Base-by-base conservation (phyloP, 768 basidiomycete genomes). In the Rossbeevera mucosa region DNA sequence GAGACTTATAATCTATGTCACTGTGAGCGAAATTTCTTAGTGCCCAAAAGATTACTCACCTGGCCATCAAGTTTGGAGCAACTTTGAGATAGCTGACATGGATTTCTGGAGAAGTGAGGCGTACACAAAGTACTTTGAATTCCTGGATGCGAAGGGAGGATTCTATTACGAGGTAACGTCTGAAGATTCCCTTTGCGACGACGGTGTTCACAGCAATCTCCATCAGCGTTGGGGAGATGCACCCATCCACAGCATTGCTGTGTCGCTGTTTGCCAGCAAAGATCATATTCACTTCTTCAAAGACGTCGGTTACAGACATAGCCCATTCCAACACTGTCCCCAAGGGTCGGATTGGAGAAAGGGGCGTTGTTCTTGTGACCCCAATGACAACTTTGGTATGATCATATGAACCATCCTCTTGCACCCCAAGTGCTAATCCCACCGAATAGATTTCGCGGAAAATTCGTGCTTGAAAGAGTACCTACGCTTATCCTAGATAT, bases 241-340 rank as follows among this genome's bases (percentile, higher is more conserved):
- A n/a, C 83, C 83, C 9, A 82, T 93, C 7, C 91, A 93, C 64
- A 89, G 86, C 49, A 93, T 97, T 52, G 95, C 89, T 30, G 94
- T 88, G 1, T 86, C 94, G 0, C 74, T 98, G 8, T 90, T 97
- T 58, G 87, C 91, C 0, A 79, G 78, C 66, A 94, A 90, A 65
- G 87, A 91, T 16, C 88, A 92, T 69, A 84, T 97, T 40, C 91
- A 96, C 68, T 98, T 91, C 74, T 97, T 97, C 77, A 81, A 86
- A 57, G 93, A 97, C 63, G 91, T 98, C 47, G 94, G 85, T 4
- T 98, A 96, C 66, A 79, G 85, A 29, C 94, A 97, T 61, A 86
- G 91, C 60, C 92, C 93, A 11, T 97, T 97, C 81, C 90, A 93
- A 68, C 92, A 93, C 68, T 93, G 94, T 67, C 86, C 87, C 0